A percentile compares a stretch with the other conserved stretches of the same genome.
Conservation (phyloP, 768 basidiomycete species). For the Russula lepida region DNA sequence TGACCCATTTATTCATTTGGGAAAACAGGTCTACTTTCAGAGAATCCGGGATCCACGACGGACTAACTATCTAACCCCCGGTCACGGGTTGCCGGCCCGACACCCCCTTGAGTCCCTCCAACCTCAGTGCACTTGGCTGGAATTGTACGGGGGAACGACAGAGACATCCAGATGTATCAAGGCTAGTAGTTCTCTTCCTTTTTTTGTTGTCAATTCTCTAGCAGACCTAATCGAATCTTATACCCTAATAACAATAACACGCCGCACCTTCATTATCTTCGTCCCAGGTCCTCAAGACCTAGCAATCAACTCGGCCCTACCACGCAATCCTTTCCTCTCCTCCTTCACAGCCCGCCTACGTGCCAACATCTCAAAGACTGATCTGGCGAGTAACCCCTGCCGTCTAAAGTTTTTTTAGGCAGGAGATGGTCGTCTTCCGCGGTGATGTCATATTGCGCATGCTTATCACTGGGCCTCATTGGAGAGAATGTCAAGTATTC, state of each 20-base stretch:
- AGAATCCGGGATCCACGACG: no score
- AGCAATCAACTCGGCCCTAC: conserved; percentile 69
- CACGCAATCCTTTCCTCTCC: conserved; percentile 72
- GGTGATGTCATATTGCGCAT: conserved; percentile 87
- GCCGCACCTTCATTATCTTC: conserved; percentile 82
- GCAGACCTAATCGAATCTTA: conserved; percentile 81
- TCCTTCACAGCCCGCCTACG: conserved; percentile 63
- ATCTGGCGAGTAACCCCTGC: conserved; percentile 87
- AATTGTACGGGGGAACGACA: conserved; percentile 66
- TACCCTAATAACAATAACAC: conserved; percentile 64
- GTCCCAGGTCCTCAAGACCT: conserved; percentile 93
- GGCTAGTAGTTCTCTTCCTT: conserved; percentile 38
- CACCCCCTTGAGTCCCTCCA: no score
- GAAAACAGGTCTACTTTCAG: no score
- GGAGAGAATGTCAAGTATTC: neutral
- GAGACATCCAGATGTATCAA: conserved; percentile 78
- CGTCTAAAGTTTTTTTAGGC: conserved; percentile 90
- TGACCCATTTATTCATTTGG: no score
- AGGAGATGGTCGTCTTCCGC: conserved; percentile 90
- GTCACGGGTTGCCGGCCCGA: no score
- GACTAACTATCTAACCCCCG: no score
- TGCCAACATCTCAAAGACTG: conserved; percentile 65
- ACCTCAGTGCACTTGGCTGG: no score
- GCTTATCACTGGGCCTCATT: neutral
- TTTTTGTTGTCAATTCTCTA: conserved; percentile 49